Conservation (phyloP, 164 flowering plant genomes). For the Tetracentron sinense region DNA sequence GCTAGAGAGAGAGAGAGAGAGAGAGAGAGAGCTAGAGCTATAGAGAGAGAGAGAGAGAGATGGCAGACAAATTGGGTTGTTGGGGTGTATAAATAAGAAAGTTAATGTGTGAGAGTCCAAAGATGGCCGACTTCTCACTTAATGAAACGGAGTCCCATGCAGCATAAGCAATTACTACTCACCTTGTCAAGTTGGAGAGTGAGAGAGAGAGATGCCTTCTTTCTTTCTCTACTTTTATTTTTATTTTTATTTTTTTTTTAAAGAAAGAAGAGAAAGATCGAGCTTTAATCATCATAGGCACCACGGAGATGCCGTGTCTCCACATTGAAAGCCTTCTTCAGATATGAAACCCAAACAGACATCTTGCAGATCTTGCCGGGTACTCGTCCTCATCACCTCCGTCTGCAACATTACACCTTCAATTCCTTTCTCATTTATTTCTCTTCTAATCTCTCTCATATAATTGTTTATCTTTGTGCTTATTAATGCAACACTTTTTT, state of each 20-base stretch:
- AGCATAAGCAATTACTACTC: conserved; percentile 11
- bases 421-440: conserved; percentile 10
- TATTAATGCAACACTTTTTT: too few species aligned
- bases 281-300: conserved; percentile 19
- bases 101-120: conserved; percentile 19
- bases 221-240: not conserved
- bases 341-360: conserved; percentile 2
- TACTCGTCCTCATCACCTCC: conserved; percentile 5
- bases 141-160: conserved; percentile 30
- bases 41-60: conserved; percentile 3
- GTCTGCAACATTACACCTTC: not conserved
- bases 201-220: not conserved
- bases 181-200: not conserved
- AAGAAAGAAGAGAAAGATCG: not conserved
- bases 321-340: conserved; percentile 28
- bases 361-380: conserved; percentile 17
- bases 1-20: too few species aligned
- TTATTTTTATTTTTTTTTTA: not conserved
- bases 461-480: too few species aligned
- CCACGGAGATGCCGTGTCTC: conserved; percentile 56
- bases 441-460: too few species aligned
- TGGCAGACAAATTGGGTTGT: conserved; percentile 11
- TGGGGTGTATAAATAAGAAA: conserved; percentile 33
- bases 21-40: too few species aligned
- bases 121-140: conserved; percentile 2